Evolutionary conservation across 371 early-diverging fungal genomes (phyloP), one percentile per base, ranked within the genome.

Genomic region (Mortierella sp.): DNA sequence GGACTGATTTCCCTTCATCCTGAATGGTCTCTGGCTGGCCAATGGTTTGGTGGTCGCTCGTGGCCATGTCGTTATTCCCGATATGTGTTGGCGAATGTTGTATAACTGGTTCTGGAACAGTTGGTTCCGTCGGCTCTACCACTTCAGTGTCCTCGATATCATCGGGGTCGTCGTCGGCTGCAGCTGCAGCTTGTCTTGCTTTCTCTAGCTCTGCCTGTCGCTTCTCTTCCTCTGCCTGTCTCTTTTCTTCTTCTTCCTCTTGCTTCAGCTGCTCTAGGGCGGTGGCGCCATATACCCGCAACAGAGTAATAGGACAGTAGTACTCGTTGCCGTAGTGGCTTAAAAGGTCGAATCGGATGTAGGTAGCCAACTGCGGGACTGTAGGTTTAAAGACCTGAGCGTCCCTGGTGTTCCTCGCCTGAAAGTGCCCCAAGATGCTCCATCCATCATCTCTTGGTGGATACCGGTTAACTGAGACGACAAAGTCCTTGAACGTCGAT

Each of bases 281-380:
- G 0, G 96, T 92, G 45, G 90, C 91, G 2, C 99, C 98, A 72
- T 93, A 93, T 0, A 96, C 97, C 22, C 90, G 85, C 39, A 99
- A 76, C 28, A 94, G 78, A 45, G 91, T 94, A 4, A 99, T 62
- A 7, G 98, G 98, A 77, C 99, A 99, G 73, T 95, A 97, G 63
- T 88, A 94, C 76, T 99, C 96, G 44, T 82, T 79, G 21, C 98
- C 96, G 74, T 96, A 96, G 64, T 96, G 95, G 7, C 88, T 87
- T 29, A 92, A 39, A 68, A 99, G 94, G 59, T 96, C 96, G 54
- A 98, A 86, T 39, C 91, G 87, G 50, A 98, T 79, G 61, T 93
- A 97, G n/a, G 91, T 88, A 2, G 93, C 89, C 87, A 89, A 84
- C 25, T 85, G 79, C 0, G 92, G 91, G 22, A 90, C 82, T 6